Conservation (phyloP, 129 eudicot species). For the Arctium lappa region DNA sequence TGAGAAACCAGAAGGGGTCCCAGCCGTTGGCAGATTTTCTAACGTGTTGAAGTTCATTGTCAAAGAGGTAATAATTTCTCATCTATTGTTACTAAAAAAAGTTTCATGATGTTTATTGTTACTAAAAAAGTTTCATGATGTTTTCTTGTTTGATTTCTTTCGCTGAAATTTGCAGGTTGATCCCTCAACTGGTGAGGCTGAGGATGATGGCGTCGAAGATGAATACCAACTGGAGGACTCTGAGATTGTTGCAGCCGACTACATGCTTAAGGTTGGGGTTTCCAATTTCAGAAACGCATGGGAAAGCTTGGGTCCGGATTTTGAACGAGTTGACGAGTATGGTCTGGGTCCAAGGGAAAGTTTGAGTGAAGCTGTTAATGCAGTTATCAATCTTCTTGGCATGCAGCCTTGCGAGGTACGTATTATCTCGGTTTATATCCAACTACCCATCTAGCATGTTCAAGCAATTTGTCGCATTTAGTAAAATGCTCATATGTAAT, state of each 20-base stretch:
- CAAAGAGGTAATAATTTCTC: conserved; percentile 63
- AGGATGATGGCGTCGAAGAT: conserved; percentile 95
- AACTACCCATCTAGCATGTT: background rate
- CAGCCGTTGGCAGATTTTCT: conserved; percentile 83
- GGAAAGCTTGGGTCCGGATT: conserved; percentile 81
- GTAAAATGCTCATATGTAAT: background rate
- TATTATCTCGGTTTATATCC: background rate
- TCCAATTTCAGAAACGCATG: conserved; percentile 95
- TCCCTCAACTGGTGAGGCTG: conserved; percentile 92
- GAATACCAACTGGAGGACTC: conserved; percentile 93
- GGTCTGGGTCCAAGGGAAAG: conserved; percentile 95
- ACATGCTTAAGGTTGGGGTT: conserved; percentile 81
- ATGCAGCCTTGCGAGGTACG: conserved; percentile 97
- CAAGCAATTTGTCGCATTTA: background rate
- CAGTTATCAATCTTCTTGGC: conserved; percentile 86
- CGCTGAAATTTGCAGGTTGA: conserved; percentile 56
- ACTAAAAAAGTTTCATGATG: too few species aligned
- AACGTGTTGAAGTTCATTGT: conserved; percentile 69
- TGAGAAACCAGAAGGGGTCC: conserved; percentile 81
- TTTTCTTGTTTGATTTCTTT: background rate
- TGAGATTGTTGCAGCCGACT: conserved; percentile 88
- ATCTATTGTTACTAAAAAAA: background rate
- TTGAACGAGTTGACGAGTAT: conserved; percentile 83
- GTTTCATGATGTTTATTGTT: background rate
- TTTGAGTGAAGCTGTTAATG: conserved; percentile 77